phyloP scores from a whole-genome alignment of 2,329 filamentous ascomycete genomes.

The Aphanoascus verrucosus region DNA sequence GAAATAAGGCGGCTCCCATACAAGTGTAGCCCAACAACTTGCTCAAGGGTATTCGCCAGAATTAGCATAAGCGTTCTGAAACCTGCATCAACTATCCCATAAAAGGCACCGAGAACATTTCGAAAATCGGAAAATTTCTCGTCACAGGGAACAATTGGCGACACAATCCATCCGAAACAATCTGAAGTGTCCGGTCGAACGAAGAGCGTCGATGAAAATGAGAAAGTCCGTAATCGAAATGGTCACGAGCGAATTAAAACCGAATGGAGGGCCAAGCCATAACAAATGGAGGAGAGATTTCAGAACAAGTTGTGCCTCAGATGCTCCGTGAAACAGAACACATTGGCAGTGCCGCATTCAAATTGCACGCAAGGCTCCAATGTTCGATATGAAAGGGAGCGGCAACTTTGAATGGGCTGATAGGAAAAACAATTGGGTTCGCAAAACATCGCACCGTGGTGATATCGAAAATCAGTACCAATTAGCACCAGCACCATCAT shows the following conservation, averaged over 20 bases:
- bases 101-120: constrained; percentile 12
- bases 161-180: constrained; percentile 5
- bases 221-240: constrained; percentile 12
- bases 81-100: constrained; percentile 15
- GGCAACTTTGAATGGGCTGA: constrained; percentile 11
- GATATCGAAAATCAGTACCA: constrained; percentile 36
- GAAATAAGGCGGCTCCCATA: constrained; percentile 6
- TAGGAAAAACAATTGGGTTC: constrained; percentile 6
- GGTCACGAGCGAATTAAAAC: constrained; percentile 9
- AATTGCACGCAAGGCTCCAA: constrained; percentile 7
- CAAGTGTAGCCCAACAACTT: constrained; percentile 13
- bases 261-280: constrained; percentile 13
- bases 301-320: constrained; percentile 13
- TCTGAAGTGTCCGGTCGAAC: constrained; percentile 16
- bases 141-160: not conserved
- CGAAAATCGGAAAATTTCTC: constrained; percentile 10
- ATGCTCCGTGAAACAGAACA: constrained; percentile 9
- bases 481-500: constrained; percentile 40
- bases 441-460: constrained; percentile 20
- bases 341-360: constrained; percentile 9
- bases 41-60: constrained; percentile 5
- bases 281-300: constrained; percentile 16
- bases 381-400: constrained; percentile 12
- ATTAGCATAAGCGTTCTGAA: constrained; percentile 15
- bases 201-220: constrained; percentile 18